A percentile compares a stretch with the other conserved stretches of the same genome.
Evolutionary conservation across 305 asterid species (phyloP).

Genomic region (Fraxinus platypoda): DNA sequence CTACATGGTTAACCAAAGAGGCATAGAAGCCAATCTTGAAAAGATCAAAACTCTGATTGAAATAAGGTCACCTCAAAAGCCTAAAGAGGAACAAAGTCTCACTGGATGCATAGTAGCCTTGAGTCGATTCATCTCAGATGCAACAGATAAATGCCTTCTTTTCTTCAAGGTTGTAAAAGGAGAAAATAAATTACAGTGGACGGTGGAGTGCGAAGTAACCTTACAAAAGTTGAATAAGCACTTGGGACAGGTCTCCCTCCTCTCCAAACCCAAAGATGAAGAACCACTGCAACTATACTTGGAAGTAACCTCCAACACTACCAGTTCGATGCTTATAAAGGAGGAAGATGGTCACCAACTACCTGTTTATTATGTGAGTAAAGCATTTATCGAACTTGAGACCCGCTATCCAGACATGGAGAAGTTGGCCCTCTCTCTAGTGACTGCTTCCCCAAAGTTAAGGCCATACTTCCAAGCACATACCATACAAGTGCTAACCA

Average conservation of each 20-base stretch:
- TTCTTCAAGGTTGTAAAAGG: neutral
- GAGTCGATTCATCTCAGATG: neutral
- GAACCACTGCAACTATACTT: neutral
- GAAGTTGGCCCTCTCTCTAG: neutral
- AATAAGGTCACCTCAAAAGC: neutral
- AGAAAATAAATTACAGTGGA: neutral
- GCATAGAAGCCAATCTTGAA: no score
- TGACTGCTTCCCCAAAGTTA: neutral
- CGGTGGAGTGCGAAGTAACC: neutral
- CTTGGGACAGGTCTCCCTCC: neutral
- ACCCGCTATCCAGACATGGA: neutral
- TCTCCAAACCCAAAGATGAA: neutral
- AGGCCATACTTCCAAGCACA: neutral
- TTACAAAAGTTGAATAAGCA: neutral
- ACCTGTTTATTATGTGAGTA: no score
- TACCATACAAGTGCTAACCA: neutral
- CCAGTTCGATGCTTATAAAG: neutral
- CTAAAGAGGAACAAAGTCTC: neutral
- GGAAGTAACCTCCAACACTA: neutral
- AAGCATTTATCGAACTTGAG: neutral
- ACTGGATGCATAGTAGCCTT: neutral
- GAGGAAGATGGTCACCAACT: neutral
- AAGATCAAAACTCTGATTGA: no score
- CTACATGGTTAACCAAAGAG: no score
- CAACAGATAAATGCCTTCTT: neutral